Conservation (phyloP, 768 basidiomycete genomes). For the Suillus spraguei region DNA sequence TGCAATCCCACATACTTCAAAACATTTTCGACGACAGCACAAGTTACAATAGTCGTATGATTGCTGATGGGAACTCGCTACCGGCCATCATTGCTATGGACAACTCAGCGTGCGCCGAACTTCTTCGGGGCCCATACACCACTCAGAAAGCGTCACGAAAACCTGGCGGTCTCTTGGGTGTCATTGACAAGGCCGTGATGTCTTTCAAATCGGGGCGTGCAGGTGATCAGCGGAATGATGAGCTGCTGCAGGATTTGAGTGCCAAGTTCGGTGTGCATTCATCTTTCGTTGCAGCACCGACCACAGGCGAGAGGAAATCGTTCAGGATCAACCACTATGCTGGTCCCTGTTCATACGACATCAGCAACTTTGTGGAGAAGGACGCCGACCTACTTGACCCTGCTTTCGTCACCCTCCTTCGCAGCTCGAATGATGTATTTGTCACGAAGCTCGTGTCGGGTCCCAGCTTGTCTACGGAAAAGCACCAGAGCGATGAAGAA, state of each 20-base stretch:
- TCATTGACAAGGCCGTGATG: constrained; percentile 52
- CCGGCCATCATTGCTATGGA: constrained; percentile 53
- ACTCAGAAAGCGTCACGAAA: constrained; percentile 49
- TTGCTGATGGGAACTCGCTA: constrained; percentile 54
- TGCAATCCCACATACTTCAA: constrained; percentile 60
- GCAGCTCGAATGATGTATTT: constrained; percentile 53
- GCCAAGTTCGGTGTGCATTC: constrained; percentile 49
- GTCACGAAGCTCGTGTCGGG: constrained; percentile 65
- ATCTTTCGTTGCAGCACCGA: constrained; percentile 47
- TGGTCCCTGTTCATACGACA: constrained; percentile 56
- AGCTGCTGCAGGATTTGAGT: constrained; percentile 51
- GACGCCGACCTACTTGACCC: constrained; percentile 57
- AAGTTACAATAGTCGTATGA: constrained; percentile 45
- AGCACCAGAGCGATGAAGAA: constrained; percentile 55
- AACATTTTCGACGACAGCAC: constrained; percentile 53
- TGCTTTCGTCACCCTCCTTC: constrained; percentile 54
- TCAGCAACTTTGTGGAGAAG: constrained; percentile 48
- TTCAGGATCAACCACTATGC: constrained; percentile 68
- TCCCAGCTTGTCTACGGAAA: constrained; percentile 59
- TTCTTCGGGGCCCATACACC: constrained; percentile 56
- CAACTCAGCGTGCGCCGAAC: constrained; percentile 55
- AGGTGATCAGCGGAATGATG: constrained; percentile 49
- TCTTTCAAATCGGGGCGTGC: constrained; percentile 54
- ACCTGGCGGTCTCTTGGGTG: constrained; percentile 60
- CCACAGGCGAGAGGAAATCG: constrained; percentile 33